Conservation (phyloP, 2,329 filamentous ascomycete species). For the Cadophora sp. region DNA sequence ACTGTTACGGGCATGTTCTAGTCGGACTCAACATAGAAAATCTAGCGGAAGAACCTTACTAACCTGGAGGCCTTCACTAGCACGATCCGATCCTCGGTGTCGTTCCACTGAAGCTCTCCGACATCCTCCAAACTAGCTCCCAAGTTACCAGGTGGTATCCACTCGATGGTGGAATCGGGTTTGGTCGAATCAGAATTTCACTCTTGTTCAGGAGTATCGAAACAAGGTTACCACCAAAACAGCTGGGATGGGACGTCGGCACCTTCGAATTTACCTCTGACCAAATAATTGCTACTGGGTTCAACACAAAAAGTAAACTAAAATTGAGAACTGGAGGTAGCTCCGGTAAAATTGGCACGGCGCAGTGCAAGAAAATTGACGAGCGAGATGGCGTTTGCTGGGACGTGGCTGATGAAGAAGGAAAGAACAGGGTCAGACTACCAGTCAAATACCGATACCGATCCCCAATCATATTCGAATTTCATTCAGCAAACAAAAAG, state of each 20-base stretch:
- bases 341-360: constrained; percentile 70
- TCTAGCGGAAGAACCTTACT: background rate
- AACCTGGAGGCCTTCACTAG: constrained; percentile 48
- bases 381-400: constrained; percentile 67
- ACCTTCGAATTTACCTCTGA: constrained; percentile 88
- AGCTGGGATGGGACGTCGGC: constrained; percentile 94
- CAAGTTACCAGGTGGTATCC: constrained; percentile 90
- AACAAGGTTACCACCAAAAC: constrained; percentile 79
- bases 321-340: constrained; percentile 89
- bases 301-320: constrained; percentile 68
- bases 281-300: constrained; percentile 69
- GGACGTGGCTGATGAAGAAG: constrained; percentile 58
- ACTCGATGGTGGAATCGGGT: constrained; percentile 92
- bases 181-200: constrained; percentile 87
- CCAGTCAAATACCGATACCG: constrained; percentile 92
- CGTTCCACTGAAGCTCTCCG: constrained; percentile 84
- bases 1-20: background rate
- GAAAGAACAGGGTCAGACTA: constrained; percentile 66
- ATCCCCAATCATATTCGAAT: constrained; percentile 88
- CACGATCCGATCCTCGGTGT: constrained; percentile 95
- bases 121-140: constrained; percentile 86
- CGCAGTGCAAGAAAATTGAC: constrained; percentile 63
- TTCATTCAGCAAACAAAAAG: constrained; percentile 73
- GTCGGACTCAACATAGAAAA: background rate
- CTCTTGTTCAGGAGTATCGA: constrained; percentile 90